Evolutionary conservation across 441 rosid genomes (phyloP).

Genomic region (Erodium moschatum): DNA sequence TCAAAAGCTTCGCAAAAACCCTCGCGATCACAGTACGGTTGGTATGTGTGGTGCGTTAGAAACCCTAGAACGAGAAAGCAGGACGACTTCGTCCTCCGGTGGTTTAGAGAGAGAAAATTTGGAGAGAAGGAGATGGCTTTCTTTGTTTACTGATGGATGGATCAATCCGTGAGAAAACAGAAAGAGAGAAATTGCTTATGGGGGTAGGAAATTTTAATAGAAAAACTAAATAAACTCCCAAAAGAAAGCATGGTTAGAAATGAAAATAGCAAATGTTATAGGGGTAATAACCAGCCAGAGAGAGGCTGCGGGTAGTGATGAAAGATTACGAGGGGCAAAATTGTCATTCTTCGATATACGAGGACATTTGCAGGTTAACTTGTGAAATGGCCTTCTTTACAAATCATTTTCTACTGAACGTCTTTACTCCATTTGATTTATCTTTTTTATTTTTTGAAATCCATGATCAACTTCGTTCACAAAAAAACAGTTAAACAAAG

Average conservation of each 20-base stretch:
- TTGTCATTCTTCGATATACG: background rate
- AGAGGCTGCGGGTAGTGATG: too few species aligned
- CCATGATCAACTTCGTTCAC: too few species aligned
- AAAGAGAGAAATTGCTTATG: background rate
- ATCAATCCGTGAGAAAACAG: constrained; percentile 16
- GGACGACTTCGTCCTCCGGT: constrained; percentile 7
- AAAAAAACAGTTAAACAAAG: too few species aligned
- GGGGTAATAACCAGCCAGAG: too few species aligned
- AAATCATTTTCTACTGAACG: too few species aligned
- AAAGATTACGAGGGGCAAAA: background rate
- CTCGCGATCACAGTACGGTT: constrained; percentile 8
- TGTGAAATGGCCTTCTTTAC: too few species aligned
- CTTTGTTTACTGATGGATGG: constrained; percentile 11
- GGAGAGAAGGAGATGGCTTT: constrained; percentile 13
- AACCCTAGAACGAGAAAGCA: constrained; percentile 34
- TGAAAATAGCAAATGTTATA: background rate
- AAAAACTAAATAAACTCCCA: background rate
- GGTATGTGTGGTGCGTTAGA: constrained; percentile 1
- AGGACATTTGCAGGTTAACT: too few species aligned
- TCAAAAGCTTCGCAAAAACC: constrained; percentile 16
- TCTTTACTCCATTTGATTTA: too few species aligned
- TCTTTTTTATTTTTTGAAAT: too few species aligned
- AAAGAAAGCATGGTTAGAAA: background rate
- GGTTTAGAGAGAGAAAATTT: constrained; percentile 17
- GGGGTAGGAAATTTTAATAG: background rate